A percentile compares a stretch with the other conserved stretches of the same genome.
These are phyloP conservation scores for Penicillium hordei DNA, from an alignment of 2,329 filamentous ascomycete genomes.

Conservation along the genomic window DNA sequence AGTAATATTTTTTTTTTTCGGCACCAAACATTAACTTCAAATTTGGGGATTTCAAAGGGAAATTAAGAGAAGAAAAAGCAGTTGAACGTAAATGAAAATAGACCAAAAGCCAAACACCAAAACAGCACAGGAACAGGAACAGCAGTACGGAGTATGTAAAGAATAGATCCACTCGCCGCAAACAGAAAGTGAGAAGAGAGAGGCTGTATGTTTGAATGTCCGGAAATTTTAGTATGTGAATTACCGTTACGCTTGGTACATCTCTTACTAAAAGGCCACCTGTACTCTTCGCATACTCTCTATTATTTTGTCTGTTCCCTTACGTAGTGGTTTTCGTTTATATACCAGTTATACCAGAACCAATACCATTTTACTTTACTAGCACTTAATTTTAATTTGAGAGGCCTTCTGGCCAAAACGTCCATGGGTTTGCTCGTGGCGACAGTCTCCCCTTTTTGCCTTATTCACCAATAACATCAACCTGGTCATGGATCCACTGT, in stretches of 20 bases:
- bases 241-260: neutral
- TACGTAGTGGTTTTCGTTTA: neutral
- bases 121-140: neutral
- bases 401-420: neutral
- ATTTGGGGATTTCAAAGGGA: neutral
- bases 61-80: neutral
- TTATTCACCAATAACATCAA: neutral
- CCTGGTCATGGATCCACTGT: neutral
- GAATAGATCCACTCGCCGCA: conserved; percentile 3
- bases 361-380: neutral
- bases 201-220: neutral
- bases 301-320: neutral
- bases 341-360: neutral
- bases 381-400: neutral
- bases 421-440: conserved; percentile 7
- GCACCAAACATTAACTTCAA: conserved; percentile 5
- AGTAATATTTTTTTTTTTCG: conserved; percentile 11
- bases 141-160: neutral
- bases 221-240: neutral
- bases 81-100: neutral
- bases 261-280: conserved; percentile 7
- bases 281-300: neutral
- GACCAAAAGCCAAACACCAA: neutral
- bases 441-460: conserved; percentile 1
- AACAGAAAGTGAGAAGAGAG: neutral